Percentiles rank a stretch among this genome's conserved stretches.
Evolutionary conservation across 805 yeast genomes (phyloP).

Genomic region (Blastobotrys americana): DNA sequence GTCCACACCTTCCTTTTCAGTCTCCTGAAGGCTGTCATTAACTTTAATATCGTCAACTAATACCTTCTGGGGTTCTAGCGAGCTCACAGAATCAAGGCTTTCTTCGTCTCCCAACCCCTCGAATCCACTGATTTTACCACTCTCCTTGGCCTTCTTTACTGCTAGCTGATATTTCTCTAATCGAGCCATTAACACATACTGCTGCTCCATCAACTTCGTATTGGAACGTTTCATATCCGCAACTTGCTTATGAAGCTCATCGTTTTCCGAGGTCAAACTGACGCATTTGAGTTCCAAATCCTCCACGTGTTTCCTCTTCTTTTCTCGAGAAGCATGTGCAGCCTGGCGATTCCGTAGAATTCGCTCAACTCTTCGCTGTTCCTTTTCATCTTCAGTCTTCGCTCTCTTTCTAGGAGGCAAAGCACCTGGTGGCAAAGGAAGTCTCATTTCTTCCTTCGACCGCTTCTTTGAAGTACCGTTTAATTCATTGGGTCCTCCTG

Average conservation of each 20-base stretch:
- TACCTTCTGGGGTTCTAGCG: background rate
- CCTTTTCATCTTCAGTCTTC: conserved; percentile 92
- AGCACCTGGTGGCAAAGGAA: conserved; percentile 36
- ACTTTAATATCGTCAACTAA: background rate
- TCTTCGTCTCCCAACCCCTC: conserved; percentile 6
- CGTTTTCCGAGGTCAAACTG: conserved; percentile 24
- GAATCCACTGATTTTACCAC: conserved; percentile 19
- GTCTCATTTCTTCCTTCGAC: conserved; percentile 24
- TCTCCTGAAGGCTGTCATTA: background rate
- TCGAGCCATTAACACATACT: conserved; percentile 16
- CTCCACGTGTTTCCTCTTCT: conserved; percentile 89
- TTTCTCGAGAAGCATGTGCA: conserved; percentile 95
- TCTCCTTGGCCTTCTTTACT: conserved; percentile 17
- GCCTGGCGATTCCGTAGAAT: conserved; percentile 91
- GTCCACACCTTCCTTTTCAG: background rate
- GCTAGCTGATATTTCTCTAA: conserved; percentile 16
- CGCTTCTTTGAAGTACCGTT: conserved; percentile 21
- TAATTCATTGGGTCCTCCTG: too few relatives aligned
- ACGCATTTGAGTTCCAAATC: conserved; percentile 55
- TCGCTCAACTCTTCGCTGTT: conserved; percentile 89
- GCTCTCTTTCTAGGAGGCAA: conserved; percentile 96
- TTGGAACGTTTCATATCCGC: conserved; percentile 14
- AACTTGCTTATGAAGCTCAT: conserved; percentile 19
- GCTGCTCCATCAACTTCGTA: conserved; percentile 18
- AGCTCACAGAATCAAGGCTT: background rate